Percentiles rank a stretch among this genome's conserved stretches.
phyloP scores from a whole-genome alignment of 2,329 filamentous ascomycete species.

The Botrytis paeoniae region DNA sequence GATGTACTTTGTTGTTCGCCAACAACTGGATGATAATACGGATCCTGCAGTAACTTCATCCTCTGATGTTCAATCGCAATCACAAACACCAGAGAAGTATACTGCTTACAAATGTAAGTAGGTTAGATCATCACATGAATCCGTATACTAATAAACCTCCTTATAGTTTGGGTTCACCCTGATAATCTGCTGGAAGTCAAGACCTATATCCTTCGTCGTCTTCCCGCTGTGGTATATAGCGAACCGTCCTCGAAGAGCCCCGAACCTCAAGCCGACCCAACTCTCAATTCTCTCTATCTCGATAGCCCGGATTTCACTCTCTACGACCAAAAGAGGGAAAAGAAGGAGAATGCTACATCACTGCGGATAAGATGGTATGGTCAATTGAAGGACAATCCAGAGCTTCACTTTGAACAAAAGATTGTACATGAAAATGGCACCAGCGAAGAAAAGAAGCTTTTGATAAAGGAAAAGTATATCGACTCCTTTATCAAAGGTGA shows the following conservation, averaged over 20 bases:
- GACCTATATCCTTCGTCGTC: conserved; percentile 84
- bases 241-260: conserved; percentile 79
- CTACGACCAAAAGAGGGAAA: conserved; percentile 81
- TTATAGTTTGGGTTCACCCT: conserved; percentile 82
- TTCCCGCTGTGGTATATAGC: conserved; percentile 92
- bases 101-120: conserved; percentile 79
- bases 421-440: conserved; percentile 71
- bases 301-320: conserved; percentile 83
- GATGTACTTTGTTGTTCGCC: conserved; percentile 92
- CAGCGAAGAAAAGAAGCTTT: conserved; percentile 75
- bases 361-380: conserved; percentile 90
- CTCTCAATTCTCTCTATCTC: conserved; percentile 94
- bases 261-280: conserved; percentile 77
- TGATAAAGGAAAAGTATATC: conserved; percentile 92
- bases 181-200: conserved; percentile 97
- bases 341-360: conserved; percentile 72
- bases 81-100: conserved; percentile 68
- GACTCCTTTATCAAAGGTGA: conserved; percentile 81
- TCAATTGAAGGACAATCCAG: conserved; percentile 71
- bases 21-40: conserved; percentile 65
- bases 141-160: conserved; percentile 35
- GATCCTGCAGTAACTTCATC: conserved; percentile 40
- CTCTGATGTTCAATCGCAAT: conserved; percentile 48
- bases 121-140: too few species aligned
- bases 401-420: conserved; percentile 88